Evolutionary conservation across 2,329 filamentous ascomycete genomes (phyloP).

Genomic region (Ramularia collo-cygni): DNA sequence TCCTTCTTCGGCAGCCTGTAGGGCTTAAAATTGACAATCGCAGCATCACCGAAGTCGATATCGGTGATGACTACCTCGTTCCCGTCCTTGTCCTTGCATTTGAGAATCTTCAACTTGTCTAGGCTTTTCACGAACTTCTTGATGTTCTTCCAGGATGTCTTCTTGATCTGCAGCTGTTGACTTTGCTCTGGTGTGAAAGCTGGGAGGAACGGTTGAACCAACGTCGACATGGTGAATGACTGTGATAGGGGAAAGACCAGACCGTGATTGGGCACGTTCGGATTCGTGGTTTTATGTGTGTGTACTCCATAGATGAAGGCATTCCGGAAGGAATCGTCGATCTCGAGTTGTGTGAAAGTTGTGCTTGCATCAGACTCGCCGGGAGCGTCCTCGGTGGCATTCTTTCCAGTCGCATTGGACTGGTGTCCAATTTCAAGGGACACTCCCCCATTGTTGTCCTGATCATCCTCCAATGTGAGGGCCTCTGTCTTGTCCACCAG

Average conservation of each 20-base stretch:
- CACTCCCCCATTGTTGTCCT: constrained; percentile 43
- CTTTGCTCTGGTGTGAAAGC: constrained; percentile 49
- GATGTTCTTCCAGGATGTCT: constrained; percentile 63
- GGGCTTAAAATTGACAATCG: constrained; percentile 51
- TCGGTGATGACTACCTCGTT: constrained; percentile 59
- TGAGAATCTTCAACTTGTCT: constrained; percentile 57
- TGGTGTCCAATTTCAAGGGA: constrained; percentile 24
- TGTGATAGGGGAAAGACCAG: constrained; percentile 58
- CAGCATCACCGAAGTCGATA: constrained; percentile 55
- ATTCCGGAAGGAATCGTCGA: constrained; percentile 58
- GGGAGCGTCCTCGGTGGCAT: constrained; percentile 7
- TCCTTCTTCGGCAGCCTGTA: constrained; percentile 57
- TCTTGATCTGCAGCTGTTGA: constrained; percentile 59
- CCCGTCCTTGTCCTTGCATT: constrained; percentile 57
- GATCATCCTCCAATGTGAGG: constrained; percentile 40
- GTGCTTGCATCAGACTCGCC: constrained; percentile 22
- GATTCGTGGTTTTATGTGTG: constrained; percentile 52
- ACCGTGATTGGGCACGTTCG: constrained; percentile 45
- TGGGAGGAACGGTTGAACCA: constrained; percentile 61
- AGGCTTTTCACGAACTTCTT: constrained; percentile 64
- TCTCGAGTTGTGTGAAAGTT: constrained; percentile 53
- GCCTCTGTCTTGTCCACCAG: constrained; percentile 36
- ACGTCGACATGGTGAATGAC: constrained; percentile 55
- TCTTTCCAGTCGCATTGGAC: constrained; percentile 15
- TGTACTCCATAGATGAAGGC: constrained; percentile 59